Evolutionary conservation across 1,284 basidiomycete genomes (phyloP), one percentile per base, ranked within the genome.

Genomic region (Coniferiporia weirii): DNA sequence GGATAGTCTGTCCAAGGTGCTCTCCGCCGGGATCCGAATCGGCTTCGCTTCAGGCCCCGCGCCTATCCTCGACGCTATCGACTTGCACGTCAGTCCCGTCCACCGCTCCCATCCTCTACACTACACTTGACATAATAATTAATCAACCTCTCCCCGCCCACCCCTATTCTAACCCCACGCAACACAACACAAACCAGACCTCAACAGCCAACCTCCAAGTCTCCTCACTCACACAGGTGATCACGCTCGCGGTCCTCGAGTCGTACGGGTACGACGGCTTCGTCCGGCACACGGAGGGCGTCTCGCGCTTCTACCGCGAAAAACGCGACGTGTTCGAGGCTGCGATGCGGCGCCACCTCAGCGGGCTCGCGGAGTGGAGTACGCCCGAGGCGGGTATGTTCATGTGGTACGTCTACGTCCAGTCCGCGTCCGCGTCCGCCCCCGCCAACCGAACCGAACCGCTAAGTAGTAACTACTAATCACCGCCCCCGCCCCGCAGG

Each of bases 381-480:
- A 78, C 80, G 0, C 95, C 95, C 0, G 87, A 92, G 54, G 91
- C 95, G 2, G 95, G 95, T 63, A 90, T 94, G 89, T 94, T 95
- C 75, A 83, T 92, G 68, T 95, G 91, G 91, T 89, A 68, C 61
- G 83, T 77, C 54, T 48, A 53, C 54, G 52, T 54, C 62, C 45
- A 52, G 52, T n/a, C n/a, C n/a, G n/a, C n/a, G n/a, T n/a, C n/a
- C n/a, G n/a, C n/a, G n/a, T n/a, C n/a, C n/a, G n/a, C n/a, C n/a
- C n/a, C n/a, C n/a, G n/a, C n/a, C n/a, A n/a, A n/a, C n/a, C n/a
- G n/a, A n/a, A n/a, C n/a, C n/a, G n/a, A n/a, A n/a, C n/a, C n/a
- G n/a, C n/a, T n/a, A n/a, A n/a, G n/a, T n/a, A n/a, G n/a, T n/a
- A n/a, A n/a, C 55, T 46, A 48, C 57, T 22, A 55, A 52, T 43